phyloP scores from a whole-genome alignment of 352 stramenopile genomes.

The Pythium coloratum region DNA sequence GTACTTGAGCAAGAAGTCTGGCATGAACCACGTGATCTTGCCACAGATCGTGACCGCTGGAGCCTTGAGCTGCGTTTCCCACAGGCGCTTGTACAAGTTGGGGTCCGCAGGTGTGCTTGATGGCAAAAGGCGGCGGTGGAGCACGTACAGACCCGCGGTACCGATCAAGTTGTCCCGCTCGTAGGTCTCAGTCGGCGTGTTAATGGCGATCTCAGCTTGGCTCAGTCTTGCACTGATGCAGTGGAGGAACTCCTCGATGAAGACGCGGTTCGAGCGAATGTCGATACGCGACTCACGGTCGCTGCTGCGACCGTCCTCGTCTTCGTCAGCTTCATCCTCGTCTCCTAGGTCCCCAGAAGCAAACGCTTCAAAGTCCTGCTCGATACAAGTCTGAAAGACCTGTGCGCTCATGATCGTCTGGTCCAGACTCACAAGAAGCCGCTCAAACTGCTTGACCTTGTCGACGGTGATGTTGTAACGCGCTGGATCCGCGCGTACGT shows the following conservation, averaged over 20 bases:
- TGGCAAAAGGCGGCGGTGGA: slow-evolving; percentile 82
- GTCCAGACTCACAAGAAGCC: slow-evolving; percentile 84
- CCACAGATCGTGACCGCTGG: slow-evolving; percentile 83
- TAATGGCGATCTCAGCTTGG: slow-evolving; percentile 69
- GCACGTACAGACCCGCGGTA: slow-evolving; percentile 88
- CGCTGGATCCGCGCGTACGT: slow-evolving; percentile 76
- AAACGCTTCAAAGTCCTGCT: slow-evolving; percentile 89
- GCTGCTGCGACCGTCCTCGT: slow-evolving; percentile 59
- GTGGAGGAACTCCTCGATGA: slow-evolving; percentile 86
- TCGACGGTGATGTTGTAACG: slow-evolving; percentile 84
- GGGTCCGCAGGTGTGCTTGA: slow-evolving; percentile 84
- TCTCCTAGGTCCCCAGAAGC: slow-evolving; percentile 56
- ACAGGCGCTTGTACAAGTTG: slow-evolving; percentile 90
- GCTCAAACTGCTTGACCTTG: slow-evolving; percentile 85
- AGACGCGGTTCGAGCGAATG: slow-evolving; percentile 80
- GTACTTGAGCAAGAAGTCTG: slow-evolving; percentile 86
- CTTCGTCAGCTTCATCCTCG: slow-evolving; percentile 55
- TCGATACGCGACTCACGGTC: slow-evolving; percentile 76
- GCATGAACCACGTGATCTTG: slow-evolving; percentile 85
- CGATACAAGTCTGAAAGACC: slow-evolving; percentile 86
- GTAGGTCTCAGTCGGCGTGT: slow-evolving; percentile 85
- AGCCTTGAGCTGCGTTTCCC: slow-evolving; percentile 81
- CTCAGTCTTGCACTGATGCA: slow-evolving; percentile 74
- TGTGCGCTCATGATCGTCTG: slow-evolving; percentile 88
- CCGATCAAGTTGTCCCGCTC: slow-evolving; percentile 88